phyloP scores from a whole-genome alignment of 805 yeast genomes.

The Metschnikowia peoriensis region DNA sequence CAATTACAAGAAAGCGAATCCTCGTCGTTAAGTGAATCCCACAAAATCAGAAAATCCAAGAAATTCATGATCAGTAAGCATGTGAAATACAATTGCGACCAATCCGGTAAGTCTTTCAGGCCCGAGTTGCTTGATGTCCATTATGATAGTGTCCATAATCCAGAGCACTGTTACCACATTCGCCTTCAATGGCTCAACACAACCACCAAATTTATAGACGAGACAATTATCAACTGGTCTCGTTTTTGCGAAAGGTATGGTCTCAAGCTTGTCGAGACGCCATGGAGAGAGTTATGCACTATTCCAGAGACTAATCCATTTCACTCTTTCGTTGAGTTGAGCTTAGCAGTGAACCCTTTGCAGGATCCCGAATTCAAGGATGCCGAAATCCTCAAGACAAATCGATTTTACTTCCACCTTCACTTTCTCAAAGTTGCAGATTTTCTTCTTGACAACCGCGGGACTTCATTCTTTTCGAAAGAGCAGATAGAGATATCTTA shows the following conservation, averaged over 20 bases:
- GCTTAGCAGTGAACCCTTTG: constrained; percentile 72
- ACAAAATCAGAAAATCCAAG: constrained; percentile 22
- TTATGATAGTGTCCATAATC: constrained; percentile 89
- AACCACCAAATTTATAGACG: constrained; percentile 74
- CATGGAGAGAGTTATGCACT: constrained; percentile 82
- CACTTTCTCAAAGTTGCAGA: constrained; percentile 67
- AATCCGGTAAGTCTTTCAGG: constrained; percentile 64
- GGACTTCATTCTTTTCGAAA: constrained; percentile 58
- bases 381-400: constrained; percentile 42
- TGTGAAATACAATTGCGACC: constrained; percentile 73
- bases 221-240: constrained; percentile 71
- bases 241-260: constrained; percentile 86
- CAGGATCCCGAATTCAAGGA: constrained; percentile 50
- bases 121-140: constrained; percentile 81
- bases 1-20: constrained; percentile 16
- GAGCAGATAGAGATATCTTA: constrained; percentile 65
- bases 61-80: constrained; percentile 64
- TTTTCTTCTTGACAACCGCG: constrained; percentile 78
- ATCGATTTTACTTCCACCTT: constrained; percentile 73
- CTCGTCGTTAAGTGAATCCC: constrained; percentile 19
- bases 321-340: constrained; percentile 75
- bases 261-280: constrained; percentile 73
- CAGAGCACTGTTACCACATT: constrained; percentile 90
- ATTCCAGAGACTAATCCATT: constrained; percentile 81
- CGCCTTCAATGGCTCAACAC: constrained; percentile 91